Evolutionary conservation across 2,329 filamentous ascomycete genomes (phyloP), one percentile per base, ranked within the genome.

Genomic region (Xylaria sp.): DNA sequence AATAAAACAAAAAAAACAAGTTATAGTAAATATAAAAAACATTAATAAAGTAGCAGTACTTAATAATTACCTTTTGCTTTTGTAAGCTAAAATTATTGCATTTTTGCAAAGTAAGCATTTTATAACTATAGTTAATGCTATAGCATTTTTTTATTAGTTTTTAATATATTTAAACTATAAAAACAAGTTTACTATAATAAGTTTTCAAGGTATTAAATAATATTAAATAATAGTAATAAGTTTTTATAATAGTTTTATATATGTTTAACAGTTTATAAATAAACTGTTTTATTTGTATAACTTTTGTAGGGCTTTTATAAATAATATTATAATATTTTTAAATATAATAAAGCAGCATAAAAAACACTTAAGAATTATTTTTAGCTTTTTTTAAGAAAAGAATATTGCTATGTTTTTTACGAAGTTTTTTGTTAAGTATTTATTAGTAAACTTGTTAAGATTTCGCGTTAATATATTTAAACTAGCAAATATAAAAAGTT

Each of bases 221-320:
- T 49, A 27, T 27, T 13, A n/a, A 9, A 10, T 49, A n/a, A 17
- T 29, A 49, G 5, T 49, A 27, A 49, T 49, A 49, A 49, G 11
- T 5, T 49, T 49, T 49, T 49, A 29, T 13, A 49, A 27, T 49
- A n/a, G n/a, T n/a, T n/a, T n/a, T n/a, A n/a, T n/a, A n/a, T n/a
- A n/a, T n/a, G n/a, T n/a, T n/a, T n/a, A 49, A 49, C 11, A 49
- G 27, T 49, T 27, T 49, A 49, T 49, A 49, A 29, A 49, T 27
- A 49, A 49, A 25, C 13, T 25, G 4, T 49, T 49, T 27, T 27
- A 49, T 7, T 5, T 5, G 15, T 27, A 49, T 15, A 3, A 27
- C n/a, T n/a, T n/a, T n/a, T n/a, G n/a, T n/a, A n/a, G n/a, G n/a
- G n/a, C n/a, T n/a, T n/a, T n/a, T n/a, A n/a, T n/a, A n/a, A n/a